Conservation (phyloP, 208 protist species). For the Histomonas meleagridis region DNA sequence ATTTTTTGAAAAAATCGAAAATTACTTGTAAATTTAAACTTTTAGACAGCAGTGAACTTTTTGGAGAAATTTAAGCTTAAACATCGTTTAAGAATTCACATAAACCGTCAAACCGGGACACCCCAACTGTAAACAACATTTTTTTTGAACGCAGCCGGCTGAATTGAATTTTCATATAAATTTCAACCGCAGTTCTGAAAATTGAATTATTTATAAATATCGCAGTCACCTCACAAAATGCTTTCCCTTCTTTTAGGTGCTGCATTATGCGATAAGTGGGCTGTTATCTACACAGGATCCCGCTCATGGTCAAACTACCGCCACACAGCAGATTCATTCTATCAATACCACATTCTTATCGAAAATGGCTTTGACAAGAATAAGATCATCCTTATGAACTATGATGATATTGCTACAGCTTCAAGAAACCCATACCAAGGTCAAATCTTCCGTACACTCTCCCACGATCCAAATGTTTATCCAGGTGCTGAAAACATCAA, state of each 20-base stretch:
- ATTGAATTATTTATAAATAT: too few relatives aligned
- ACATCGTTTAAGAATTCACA: too few relatives aligned
- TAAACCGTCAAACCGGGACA: too few relatives aligned
- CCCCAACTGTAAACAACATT: too few relatives aligned
- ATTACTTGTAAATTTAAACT: too few relatives aligned
- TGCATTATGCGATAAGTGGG: not conserved
- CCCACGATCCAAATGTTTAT: not conserved
- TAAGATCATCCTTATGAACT: not conserved
- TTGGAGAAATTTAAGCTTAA: too few relatives aligned
- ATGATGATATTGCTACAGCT: not conserved
- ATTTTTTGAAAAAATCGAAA: too few relatives aligned
- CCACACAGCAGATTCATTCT: not conserved
- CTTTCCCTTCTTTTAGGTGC: not conserved
- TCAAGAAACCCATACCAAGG: not conserved
- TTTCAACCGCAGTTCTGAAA: too few relatives aligned
- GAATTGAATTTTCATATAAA: too few relatives aligned
- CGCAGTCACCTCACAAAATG: too few relatives aligned
- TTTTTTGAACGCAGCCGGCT: too few relatives aligned
- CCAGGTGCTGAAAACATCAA: not conserved
- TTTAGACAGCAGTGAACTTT: too few relatives aligned
- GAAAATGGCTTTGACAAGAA: not conserved
- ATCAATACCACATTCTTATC: not conserved
- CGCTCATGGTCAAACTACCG: not conserved
- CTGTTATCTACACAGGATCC: not conserved
- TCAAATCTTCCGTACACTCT: not conserved